These are phyloP conservation scores for Skeletonema marinoi DNA, from an alignment of 108 stramenopile genomes.

Conservation along the genomic window DNA sequence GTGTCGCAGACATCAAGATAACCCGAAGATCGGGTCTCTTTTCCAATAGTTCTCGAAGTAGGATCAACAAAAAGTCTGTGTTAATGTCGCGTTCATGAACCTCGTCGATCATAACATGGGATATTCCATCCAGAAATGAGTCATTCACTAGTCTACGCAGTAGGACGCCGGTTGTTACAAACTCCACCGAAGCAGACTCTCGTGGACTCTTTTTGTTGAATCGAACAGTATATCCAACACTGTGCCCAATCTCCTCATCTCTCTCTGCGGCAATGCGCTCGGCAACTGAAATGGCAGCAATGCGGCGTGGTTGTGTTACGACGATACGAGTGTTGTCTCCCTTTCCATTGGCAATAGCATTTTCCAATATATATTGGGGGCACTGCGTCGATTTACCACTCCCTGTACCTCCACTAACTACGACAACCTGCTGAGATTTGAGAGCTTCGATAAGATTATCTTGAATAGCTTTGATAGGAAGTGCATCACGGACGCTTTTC, in stretches of 20 bases:
- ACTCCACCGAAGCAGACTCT: constrained; percentile 78
- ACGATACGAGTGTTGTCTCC: constrained; percentile 88
- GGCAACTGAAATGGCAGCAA: constrained; percentile 95
- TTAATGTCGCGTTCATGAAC: constrained; percentile 97
- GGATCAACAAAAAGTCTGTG: constrained; percentile 96
- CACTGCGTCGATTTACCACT: constrained; percentile 96
- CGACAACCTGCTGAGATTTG: constrained; percentile 77
- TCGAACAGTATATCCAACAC: constrained; percentile 96
- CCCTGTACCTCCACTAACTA: constrained; percentile 97
- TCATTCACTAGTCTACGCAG: constrained; percentile 92
- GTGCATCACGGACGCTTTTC: constrained; percentile 58
- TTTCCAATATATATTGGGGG: constrained; percentile 96
- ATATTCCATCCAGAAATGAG: constrained; percentile 67
- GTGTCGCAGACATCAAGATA: constrained; percentile 92
- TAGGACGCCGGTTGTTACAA: constrained; percentile 98
- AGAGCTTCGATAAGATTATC: constrained; percentile 78
- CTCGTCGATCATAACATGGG: constrained; percentile 90
- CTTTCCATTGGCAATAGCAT: constrained; percentile 80
- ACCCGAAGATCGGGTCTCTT: constrained; percentile 89
- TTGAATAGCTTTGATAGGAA: constrained; percentile 89
- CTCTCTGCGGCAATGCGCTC: constrained; percentile 97
- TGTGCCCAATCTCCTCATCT: constrained; percentile 85
- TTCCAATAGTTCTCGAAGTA: constrained; percentile 87
- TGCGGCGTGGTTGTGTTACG: constrained; percentile 95
- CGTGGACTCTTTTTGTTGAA: constrained; percentile 67